A percentile compares a stretch with the other conserved stretches of the same genome.
These are phyloP conservation scores for Moniliophthora roreri DNA, from an alignment of 1,284 basidiomycete genomes.

Conservation along the genomic window DNA sequence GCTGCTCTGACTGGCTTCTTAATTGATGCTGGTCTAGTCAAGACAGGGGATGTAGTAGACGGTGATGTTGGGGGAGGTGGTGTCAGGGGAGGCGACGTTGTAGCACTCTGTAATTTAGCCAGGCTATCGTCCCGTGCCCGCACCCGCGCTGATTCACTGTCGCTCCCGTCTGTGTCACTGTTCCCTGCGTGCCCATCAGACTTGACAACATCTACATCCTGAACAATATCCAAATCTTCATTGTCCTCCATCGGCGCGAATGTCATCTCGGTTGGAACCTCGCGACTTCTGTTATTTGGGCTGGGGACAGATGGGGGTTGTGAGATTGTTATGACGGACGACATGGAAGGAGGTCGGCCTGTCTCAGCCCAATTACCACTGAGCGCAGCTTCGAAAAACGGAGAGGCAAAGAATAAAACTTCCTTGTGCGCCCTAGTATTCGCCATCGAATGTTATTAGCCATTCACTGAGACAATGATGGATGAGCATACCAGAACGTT, in stretches of 20 bases:
- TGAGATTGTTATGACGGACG: constrained; percentile 79
- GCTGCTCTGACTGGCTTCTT: constrained; percentile 34
- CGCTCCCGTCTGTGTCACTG: constrained; percentile 28
- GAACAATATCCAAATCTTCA: constrained; percentile 42
- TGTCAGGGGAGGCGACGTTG: constrained; percentile 2
- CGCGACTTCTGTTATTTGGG: constrained; percentile 33
- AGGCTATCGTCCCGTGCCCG: constrained; percentile 43
- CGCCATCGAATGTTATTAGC: constrained; percentile 2
- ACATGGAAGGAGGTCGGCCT: constrained; percentile 69
- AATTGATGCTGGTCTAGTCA: constrained; percentile 1
- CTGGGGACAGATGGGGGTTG: constrained; percentile 62
- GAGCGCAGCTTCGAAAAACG: constrained; percentile 83
- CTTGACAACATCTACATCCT: constrained; percentile 28
- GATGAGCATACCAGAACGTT: constrained; percentile 66
- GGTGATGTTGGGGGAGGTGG: not conserved
- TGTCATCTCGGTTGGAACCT: constrained; percentile 50
- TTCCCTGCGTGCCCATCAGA: constrained; percentile 25
- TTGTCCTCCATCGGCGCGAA: constrained; percentile 59
- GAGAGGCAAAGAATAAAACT: constrained; percentile 79
- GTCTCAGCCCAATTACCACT: constrained; percentile 81
- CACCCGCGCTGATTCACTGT: constrained; percentile 30
- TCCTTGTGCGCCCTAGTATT: constrained; percentile 83
- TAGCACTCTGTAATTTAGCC: constrained; percentile 42
- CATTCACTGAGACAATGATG: constrained; percentile 8
- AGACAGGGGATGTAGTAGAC: not conserved